Base-by-base conservation (phyloP, 371 early-diverging fungal genomes). In the Amoeboaphelidium protococcarum region DNA sequence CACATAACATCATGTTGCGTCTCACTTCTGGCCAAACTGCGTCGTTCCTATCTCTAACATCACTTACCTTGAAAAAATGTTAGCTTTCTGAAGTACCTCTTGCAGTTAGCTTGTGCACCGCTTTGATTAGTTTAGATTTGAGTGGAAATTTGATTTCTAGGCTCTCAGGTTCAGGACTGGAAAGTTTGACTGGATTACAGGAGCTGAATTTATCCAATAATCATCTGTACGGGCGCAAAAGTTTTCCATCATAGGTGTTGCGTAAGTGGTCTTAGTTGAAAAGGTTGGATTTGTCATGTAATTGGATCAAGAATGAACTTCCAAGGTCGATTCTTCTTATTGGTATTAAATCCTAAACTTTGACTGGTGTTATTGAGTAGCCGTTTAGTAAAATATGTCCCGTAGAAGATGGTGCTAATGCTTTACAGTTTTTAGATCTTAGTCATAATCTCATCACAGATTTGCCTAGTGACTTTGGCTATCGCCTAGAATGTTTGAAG, bases 201-300 rank as follows among this genome's bases (percentile, higher is more conserved):
- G 65, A 66, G 1, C 60, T 89, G 0, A 57, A 65, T 49, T 65
- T 83, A 3, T 69, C 69, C 43, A 76, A 78, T 55, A 89, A 89
- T 55, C 65, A 66, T 2, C 54, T 87, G 23, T 64, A 69, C 19
- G 53, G 58, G 3, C n/a, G n/a, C n/a, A n/a, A n/a, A n/a, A n/a
- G n/a, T n/a, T n/a, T n/a, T n/a, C n/a, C n/a, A n/a, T n/a, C n/a
- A n/a, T n/a, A n/a, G n/a, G n/a, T n/a, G n/a, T n/a, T n/a, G n/a
- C n/a, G n/a, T n/a, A n/a, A n/a, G n/a, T n/a, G n/a, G n/a, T n/a
- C n/a, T n/a, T n/a, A n/a, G n/a, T n/a, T n/a, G n/a, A n/a, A n/a
- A n/a, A n/a, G n/a, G n/a, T n/a, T n/a, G n/a, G n/a, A n/a, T n/a
- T n/a, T n/a, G n/a, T n/a, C n/a, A n/a, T n/a, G n/a, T n/a, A n/a